Conservation (phyloP, 352 stramenopile species). For the Globisporangium echinulatum region DNA sequence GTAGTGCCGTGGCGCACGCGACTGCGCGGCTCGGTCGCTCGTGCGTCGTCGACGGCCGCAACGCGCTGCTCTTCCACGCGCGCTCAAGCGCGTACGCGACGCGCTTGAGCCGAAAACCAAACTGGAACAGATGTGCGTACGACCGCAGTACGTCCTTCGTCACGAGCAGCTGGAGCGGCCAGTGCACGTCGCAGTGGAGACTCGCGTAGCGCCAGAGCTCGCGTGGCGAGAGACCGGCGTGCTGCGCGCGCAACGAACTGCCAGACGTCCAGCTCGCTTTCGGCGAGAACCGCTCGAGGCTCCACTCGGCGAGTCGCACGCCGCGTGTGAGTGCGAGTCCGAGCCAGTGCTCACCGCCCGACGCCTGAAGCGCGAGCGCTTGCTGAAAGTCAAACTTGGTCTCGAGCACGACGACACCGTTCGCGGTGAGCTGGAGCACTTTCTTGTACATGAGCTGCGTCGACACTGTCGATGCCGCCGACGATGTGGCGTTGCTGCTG, state of each 20-base stretch:
- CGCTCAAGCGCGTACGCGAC: constrained; percentile 55
- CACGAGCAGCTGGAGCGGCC: constrained; percentile 67
- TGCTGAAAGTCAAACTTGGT: constrained; percentile 43
- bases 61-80: constrained; percentile 45
- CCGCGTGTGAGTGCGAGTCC: constrained; percentile 36
- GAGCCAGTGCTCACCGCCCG: constrained; percentile 43
- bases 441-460: constrained; percentile 50
- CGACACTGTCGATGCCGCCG: constrained; percentile 2
- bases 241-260: constrained; percentile 22
- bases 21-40: constrained; percentile 12
- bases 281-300: constrained; percentile 44
- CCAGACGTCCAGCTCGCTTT: constrained; percentile 25
- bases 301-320: constrained; percentile 37
- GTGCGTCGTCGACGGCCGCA: constrained; percentile 15
- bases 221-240: constrained; percentile 31
- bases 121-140: constrained; percentile 73
- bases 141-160: constrained; percentile 41
- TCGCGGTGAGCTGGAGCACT: constrained; percentile 33
- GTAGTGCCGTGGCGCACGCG: constrained; percentile 27
- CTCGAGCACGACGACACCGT: constrained; percentile 40
- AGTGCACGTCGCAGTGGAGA: constrained; percentile 44
- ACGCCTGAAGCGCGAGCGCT: constrained; percentile 26
- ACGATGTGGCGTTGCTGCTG: background rate
- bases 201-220: constrained; percentile 55
- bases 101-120: constrained; percentile 75